Evolutionary conservation across 176 grass and related monocot genomes (phyloP), one percentile per base, ranked within the genome.

Genomic region (Lolium rigidum): DNA sequence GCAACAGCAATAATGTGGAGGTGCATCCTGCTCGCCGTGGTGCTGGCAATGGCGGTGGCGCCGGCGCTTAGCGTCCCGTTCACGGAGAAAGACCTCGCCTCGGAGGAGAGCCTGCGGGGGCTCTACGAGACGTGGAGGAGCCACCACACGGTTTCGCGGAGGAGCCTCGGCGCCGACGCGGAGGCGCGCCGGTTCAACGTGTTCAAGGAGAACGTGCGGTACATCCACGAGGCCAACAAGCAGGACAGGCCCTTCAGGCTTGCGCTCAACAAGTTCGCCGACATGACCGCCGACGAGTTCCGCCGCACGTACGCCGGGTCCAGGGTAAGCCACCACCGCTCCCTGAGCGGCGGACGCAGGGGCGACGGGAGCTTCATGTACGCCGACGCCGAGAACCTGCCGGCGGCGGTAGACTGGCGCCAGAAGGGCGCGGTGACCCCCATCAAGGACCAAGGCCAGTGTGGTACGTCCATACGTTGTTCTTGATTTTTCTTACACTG

Each of bases 401-500:
- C 91, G 16, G 43, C 50, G 9, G 72, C 59, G 6, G 66, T 98
- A 0, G 95, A 98, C 79, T 95, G 95, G 95, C 87, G 95, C 44
- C 82, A 77, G 76, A 88, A 70, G 18, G 95, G 93, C 37, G 89
- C 93, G 0, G 95, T 98, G 64, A 92, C 93, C 26, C 80, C 10
- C 41, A 10, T 98, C 80, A 98, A 98, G 85, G 86, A 98, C 85
- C 95, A 98, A 86, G 95, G 93, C 39, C 85, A 92, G 83, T 98
- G 95, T 20, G 93, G 93, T 94, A 80, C 83, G 44, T 78, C 43
- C 13, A 3, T 77, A 7, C 60, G 31, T 39, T 4, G 4, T 35
- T 54, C 63, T 1, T 69, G 11, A 14, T 16, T n/a, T 8, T n/a
- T 31, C 4, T 20, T 61, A 12, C 10, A 3, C 17, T 7, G 9